Conservation (phyloP, 495 filamentous ascomycete genomes). For the Lichina pygmaea region DNA sequence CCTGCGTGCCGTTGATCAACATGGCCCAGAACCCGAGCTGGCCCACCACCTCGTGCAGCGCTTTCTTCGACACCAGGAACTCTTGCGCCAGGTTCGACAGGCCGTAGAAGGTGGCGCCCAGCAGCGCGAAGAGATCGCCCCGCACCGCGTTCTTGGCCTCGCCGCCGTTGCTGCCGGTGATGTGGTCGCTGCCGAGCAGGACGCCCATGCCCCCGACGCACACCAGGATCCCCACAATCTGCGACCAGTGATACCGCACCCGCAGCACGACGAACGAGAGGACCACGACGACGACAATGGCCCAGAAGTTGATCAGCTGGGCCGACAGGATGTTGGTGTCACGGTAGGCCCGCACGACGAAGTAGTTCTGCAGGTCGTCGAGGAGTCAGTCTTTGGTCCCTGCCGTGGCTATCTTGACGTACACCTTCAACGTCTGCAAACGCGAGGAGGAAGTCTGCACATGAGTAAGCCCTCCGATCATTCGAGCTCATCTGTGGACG, state of each 20-base stretch:
- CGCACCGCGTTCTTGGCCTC: slow-evolving; percentile 46
- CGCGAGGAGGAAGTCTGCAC: slow-evolving; percentile 51
- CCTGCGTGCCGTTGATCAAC: slow-evolving; percentile 75
- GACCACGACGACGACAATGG: slow-evolving; percentile 75
- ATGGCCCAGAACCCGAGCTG: slow-evolving; percentile 76
- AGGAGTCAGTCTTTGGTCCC: background rate
- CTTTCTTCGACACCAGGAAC: slow-evolving; percentile 64
- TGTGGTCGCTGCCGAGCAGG: slow-evolving; percentile 66
- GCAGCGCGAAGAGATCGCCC: slow-evolving; percentile 75
- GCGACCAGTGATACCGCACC: slow-evolving; percentile 68
- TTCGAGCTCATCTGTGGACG: background rate
- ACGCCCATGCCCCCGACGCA: slow-evolving; percentile 85
- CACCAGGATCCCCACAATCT: slow-evolving; percentile 65
- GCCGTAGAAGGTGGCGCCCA: slow-evolving; percentile 78
- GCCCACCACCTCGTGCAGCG: slow-evolving; percentile 79
- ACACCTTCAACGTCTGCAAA: slow-evolving; percentile 77
- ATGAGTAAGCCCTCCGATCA: background rate
- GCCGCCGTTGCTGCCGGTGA: slow-evolving; percentile 39
- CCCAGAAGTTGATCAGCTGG: slow-evolving; percentile 96
- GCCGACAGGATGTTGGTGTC: slow-evolving; percentile 79
- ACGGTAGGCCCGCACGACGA: slow-evolving; percentile 78
- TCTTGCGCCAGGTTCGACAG: slow-evolving; percentile 77
- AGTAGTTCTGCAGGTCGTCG: slow-evolving; percentile 37
- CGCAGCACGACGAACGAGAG: slow-evolving; percentile 57
- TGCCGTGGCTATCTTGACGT: background rate